Evolutionary conservation across 2,329 filamentous ascomycete species (phyloP), one percentile per base, ranked within the genome.

Genomic region (Cadophora luteo-olivacea): DNA sequence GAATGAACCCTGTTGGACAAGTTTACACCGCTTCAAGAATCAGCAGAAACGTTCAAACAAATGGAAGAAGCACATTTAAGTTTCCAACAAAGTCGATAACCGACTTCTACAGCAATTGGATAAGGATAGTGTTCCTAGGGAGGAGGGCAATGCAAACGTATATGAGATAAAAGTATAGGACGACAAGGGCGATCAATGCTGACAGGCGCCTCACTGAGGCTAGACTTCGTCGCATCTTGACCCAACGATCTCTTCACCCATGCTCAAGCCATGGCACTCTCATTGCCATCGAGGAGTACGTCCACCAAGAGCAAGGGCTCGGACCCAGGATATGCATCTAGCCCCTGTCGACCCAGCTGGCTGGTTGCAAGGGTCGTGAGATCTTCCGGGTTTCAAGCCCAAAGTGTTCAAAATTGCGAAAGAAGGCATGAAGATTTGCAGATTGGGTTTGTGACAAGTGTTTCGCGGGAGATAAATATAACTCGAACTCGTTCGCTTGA

Each of bases 371-470:
- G 57, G 48, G 41, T 51, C 29, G 45, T 51, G 24, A 57, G 65
- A 57, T 62, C 51, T 32, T 52, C 61, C 52, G 48, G 60, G 58
- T 16, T 64, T 24, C 38, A 62, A 4, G 12, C 61, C 58, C 19
- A 67, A 69, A 58, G 19, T 32, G 68, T 67, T 12, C 65, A 67
- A 45, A 25, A 61, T 67, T 63, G 68, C 65, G 41, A 61, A 61
- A 55, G 65, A 52, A 19, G 32, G 65, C 61, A 67, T 63, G 55
- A 67, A 52, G 45, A 51, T 22, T 62, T 25, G 57, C 32, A 51
- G 38, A 58, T 54, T 38, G 58, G 48, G 33, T 19, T 22, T 36
- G 41, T 36, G 45, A 25, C 45, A 19, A 29, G 22, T 52, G 16
- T 45, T 24, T 48, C 24, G 60, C 57, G 57, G 38, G 36, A 63